Evolutionary conservation across 2,329 filamentous ascomycete genomes (phyloP).

Genomic region (Botrytis pseudocinerea): DNA sequence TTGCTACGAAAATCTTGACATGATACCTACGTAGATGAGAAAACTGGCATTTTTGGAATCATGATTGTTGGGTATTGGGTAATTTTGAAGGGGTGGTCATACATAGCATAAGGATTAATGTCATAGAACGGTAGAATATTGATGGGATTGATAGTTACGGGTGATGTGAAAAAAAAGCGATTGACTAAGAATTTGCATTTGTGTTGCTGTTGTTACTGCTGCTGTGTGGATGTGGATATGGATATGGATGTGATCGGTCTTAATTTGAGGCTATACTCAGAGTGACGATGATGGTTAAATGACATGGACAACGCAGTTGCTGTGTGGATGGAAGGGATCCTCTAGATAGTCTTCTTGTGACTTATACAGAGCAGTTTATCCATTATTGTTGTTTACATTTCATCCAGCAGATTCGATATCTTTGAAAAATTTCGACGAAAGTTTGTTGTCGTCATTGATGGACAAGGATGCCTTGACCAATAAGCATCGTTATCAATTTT

Average conservation of each 20-base stretch:
- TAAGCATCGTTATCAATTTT: conserved; percentile 7
- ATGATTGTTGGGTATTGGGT: conserved; percentile 6
- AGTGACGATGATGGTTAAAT: neutral
- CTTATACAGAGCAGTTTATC: neutral
- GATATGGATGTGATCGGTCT: neutral
- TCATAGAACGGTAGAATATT: conserved; percentile 2
- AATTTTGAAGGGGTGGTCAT: conserved; percentile 2
- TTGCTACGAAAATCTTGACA: conserved; percentile 7
- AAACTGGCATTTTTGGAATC: neutral
- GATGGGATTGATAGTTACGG: no score
- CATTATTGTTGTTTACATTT: neutral
- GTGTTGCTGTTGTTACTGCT: neutral
- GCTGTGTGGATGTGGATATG: neutral
- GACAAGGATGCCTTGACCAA: conserved; percentile 16
- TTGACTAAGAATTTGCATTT: neutral
- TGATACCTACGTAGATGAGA: conserved; percentile 11
- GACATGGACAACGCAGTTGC: neutral
- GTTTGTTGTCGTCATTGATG: conserved; percentile 19
- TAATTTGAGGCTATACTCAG: neutral
- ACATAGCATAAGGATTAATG: conserved; percentile 11
- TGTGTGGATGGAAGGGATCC: neutral
- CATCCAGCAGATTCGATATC: neutral
- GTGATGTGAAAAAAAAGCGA: neutral
- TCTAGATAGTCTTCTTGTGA: neutral
- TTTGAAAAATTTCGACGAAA: neutral